A percentile compares a stretch with the other conserved stretches of the same genome.
These are phyloP conservation scores for Penicillium sp. DNA, from an alignment of 2,329 filamentous ascomycete species.

Conservation along the genomic window DNA sequence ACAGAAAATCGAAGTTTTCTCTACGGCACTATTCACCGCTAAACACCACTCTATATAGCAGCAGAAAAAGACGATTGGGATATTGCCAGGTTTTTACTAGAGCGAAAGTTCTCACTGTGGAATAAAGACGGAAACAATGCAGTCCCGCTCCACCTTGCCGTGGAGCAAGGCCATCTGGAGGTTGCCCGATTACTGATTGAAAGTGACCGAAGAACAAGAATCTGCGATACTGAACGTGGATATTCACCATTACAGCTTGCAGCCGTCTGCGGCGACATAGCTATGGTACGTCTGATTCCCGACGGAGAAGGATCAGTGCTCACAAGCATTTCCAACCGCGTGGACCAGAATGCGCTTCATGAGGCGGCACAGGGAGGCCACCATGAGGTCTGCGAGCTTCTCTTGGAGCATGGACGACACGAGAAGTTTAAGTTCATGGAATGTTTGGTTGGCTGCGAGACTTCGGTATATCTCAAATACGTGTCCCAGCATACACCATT, in stretches of 20 bases:
- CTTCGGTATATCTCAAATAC: background rate
- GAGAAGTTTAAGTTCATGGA: too few relatives aligned
- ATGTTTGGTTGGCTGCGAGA: background rate
- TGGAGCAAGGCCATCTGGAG: background rate
- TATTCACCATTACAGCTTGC: background rate
- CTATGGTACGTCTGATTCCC: background rate
- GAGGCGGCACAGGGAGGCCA: background rate
- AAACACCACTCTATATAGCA: background rate
- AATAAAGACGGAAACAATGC: background rate
- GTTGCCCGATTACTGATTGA: background rate
- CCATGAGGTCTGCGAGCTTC: background rate
- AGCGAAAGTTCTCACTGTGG: background rate
- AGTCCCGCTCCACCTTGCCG: background rate
- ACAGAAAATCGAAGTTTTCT: too few relatives aligned
- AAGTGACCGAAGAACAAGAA: background rate
- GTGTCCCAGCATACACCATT: background rate
- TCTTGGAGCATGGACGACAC: background rate
- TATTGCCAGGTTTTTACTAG: background rate
- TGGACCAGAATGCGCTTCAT: background rate
- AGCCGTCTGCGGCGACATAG: background rate
- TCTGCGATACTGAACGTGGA: background rate
- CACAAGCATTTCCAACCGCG: background rate
- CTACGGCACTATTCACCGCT: too few relatives aligned
- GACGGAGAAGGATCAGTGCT: background rate
- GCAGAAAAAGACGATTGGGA: background rate